phyloP scores from a whole-genome alignment of 371 early-diverging fungal species.

The Mucor plumbeus region DNA sequence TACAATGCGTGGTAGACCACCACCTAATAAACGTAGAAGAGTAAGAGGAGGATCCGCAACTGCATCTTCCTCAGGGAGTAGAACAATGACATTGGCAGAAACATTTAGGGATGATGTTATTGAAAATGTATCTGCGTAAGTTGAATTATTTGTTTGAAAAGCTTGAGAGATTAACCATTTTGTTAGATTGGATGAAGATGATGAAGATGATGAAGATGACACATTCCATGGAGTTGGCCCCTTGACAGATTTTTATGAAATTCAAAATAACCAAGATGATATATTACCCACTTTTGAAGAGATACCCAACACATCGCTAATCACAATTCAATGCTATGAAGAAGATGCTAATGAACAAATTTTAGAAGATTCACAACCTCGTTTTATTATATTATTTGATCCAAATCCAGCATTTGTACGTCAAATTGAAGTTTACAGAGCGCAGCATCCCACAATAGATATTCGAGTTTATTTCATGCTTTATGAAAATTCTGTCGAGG shows the following conservation, averaged over 20 bases:
- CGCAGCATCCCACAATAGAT: slow-evolving; percentile 56
- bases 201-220: slow-evolving; percentile 5
- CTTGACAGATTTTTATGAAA: background rate
- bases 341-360: slow-evolving; percentile 56
- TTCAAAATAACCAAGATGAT: slow-evolving; percentile 16
- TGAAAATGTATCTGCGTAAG: slow-evolving; percentile 17
- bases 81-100: slow-evolving; percentile 31
- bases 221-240: slow-evolving; percentile 4
- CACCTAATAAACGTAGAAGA: slow-evolving; percentile 80
- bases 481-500: slow-evolving; percentile 95
- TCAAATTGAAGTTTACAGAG: slow-evolving; percentile 84
- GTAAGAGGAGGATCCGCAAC: slow-evolving; percentile 72
- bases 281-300: slow-evolving; percentile 44
- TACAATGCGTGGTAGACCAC: slow-evolving; percentile 37
- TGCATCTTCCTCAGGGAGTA: slow-evolving; percentile 20
- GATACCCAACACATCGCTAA: slow-evolving; percentile 29
- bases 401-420: slow-evolving; percentile 89
- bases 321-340: slow-evolving; percentile 73
- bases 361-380: slow-evolving; percentile 75
- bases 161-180: too few species aligned
- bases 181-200: background rate
- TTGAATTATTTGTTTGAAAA: too few species aligned
- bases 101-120: slow-evolving; percentile 36
- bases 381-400: slow-evolving; percentile 89
- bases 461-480: slow-evolving; percentile 90